phyloP scores from a whole-genome alignment of 2,329 filamentous ascomycete species.

The Sarocladium kiliense region DNA sequence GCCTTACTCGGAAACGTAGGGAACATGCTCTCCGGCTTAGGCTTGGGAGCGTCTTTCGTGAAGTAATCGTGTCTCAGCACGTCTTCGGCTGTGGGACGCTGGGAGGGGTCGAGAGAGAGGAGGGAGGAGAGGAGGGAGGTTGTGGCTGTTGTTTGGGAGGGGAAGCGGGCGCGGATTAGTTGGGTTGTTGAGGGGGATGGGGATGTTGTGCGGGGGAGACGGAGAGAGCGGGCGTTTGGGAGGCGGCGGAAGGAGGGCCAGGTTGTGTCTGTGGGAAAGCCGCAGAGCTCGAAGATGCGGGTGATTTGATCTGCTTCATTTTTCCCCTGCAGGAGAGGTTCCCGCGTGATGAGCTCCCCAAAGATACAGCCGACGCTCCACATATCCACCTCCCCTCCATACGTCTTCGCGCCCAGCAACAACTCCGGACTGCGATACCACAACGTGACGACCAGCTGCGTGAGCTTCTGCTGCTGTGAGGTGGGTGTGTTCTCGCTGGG shows the following conservation, averaged over 20 bases:
- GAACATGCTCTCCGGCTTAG: slow-evolving; percentile 88
- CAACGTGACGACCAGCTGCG: slow-evolving; percentile 89
- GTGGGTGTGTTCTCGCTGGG: slow-evolving; percentile 23
- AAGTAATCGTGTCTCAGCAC: slow-evolving; percentile 83
- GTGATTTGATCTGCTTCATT: slow-evolving; percentile 90
- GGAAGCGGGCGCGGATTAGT: slow-evolving; percentile 71
- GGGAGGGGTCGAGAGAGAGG: slow-evolving; percentile 68
- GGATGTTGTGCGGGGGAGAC: slow-evolving; percentile 49
- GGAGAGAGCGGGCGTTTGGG: slow-evolving; percentile 77
- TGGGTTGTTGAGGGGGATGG: slow-evolving; percentile 30
- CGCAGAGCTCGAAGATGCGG: slow-evolving; percentile 84
- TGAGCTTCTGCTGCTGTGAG: slow-evolving; percentile 50
- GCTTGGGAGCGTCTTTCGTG: slow-evolving; percentile 71
- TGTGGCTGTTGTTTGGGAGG: slow-evolving; percentile 73
- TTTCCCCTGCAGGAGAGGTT: slow-evolving; percentile 78
- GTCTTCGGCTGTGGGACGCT: slow-evolving; percentile 64
- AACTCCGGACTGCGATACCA: slow-evolving; percentile 96
- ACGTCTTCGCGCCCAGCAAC: slow-evolving; percentile 72
- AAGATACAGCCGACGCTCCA: slow-evolving; percentile 98
- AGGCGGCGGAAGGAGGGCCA: slow-evolving; percentile 87
- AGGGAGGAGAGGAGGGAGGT: slow-evolving; percentile 63
- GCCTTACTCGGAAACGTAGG: slow-evolving; percentile 96
- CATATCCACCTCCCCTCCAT: slow-evolving; percentile 78
- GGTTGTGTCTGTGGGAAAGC: slow-evolving; percentile 71
- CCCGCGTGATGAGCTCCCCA: slow-evolving; percentile 78